Percentiles rank a stretch among this genome's conserved stretches.
Conservation (phyloP, 345 rosid genomes). For the Acer campestre region DNA sequence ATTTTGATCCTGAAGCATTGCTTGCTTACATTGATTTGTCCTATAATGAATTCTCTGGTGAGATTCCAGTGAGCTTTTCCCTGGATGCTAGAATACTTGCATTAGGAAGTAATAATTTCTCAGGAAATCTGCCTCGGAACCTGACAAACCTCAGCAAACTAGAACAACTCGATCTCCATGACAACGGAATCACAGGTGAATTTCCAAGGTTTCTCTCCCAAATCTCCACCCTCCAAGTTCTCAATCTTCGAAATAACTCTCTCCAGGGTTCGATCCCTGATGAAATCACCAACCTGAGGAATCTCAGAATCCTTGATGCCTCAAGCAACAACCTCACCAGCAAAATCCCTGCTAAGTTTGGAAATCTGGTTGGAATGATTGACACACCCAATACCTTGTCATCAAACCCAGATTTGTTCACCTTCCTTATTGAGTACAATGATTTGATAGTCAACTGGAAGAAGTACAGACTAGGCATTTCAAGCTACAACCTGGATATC, state of each 20-base stretch:
- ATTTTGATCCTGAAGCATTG: conserved; percentile 19
- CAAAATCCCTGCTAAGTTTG: conserved; percentile 27
- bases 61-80: conserved; percentile 30
- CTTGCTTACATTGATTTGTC: conserved; percentile 36
- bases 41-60: conserved; percentile 37
- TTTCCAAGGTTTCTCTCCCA: conserved; percentile 31
- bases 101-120: conserved; percentile 32
- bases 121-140: conserved; percentile 31
- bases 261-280: conserved; percentile 28
- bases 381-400: conserved; percentile 15
- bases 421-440: conserved; percentile 17
- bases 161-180: conserved; percentile 33
- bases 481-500: conserved; percentile 29
- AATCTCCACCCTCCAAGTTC: conserved; percentile 31
- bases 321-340: conserved; percentile 35
- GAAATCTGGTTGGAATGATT: conserved; percentile 33
- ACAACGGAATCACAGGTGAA: conserved; percentile 41
- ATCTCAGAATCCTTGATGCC: conserved; percentile 38
- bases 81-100: conserved; percentile 28
- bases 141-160: conserved; percentile 33
- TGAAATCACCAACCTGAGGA: conserved; percentile 23
- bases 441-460: conserved; percentile 37
- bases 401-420: conserved; percentile 23
- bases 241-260: conserved; percentile 32
- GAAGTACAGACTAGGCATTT: conserved; percentile 31